A percentile compares a stretch with the other conserved stretches of the same genome.
phyloP scores from a whole-genome alignment of 1,139 yeast genomes.

The Blastobotrys persicus region DNA sequence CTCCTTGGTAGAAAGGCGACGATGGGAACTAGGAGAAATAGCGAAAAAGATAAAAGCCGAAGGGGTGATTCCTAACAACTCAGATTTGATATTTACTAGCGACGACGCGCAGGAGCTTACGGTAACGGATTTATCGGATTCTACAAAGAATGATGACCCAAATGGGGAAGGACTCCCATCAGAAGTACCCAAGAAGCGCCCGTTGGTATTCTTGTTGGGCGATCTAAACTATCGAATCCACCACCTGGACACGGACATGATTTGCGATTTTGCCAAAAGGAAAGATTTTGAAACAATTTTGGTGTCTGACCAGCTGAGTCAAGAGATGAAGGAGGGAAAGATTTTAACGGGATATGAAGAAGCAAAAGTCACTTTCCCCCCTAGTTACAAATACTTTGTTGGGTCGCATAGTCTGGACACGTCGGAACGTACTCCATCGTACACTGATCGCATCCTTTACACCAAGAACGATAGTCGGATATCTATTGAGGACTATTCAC shows the following conservation, averaged over 20 bases:
- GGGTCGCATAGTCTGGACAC: conserved; percentile 23
- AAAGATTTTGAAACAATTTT: conserved; percentile 49
- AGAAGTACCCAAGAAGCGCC: background rate
- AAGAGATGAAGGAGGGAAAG: conserved; percentile 52
- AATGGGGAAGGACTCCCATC: too few species aligned
- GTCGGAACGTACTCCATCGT: conserved; percentile 62
- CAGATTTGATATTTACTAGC: conserved; percentile 9
- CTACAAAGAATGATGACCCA: conserved; percentile 21
- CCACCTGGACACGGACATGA: conserved; percentile 44
- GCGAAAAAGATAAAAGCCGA: conserved; percentile 31
- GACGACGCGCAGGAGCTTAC: conserved; percentile 20
- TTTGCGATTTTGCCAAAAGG: conserved; percentile 44
- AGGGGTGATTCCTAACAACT: conserved; percentile 20
- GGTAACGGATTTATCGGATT: conserved; percentile 24
- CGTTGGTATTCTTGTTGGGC: conserved; percentile 56
- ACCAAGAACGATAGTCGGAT: conserved; percentile 22
- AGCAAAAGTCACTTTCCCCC: conserved; percentile 60
- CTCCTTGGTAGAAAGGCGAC: conserved; percentile 40
- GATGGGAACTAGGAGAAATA: conserved; percentile 46
- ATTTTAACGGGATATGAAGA: conserved; percentile 65
- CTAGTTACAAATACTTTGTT: conserved; percentile 63
- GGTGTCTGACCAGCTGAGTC: conserved; percentile 56
- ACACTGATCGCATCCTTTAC: conserved; percentile 69
- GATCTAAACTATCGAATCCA: conserved; percentile 71
- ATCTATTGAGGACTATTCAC: conserved; percentile 24